Conservation (phyloP, 2,329 filamentous ascomycete species). For the Zasmidium citrigriseum region DNA sequence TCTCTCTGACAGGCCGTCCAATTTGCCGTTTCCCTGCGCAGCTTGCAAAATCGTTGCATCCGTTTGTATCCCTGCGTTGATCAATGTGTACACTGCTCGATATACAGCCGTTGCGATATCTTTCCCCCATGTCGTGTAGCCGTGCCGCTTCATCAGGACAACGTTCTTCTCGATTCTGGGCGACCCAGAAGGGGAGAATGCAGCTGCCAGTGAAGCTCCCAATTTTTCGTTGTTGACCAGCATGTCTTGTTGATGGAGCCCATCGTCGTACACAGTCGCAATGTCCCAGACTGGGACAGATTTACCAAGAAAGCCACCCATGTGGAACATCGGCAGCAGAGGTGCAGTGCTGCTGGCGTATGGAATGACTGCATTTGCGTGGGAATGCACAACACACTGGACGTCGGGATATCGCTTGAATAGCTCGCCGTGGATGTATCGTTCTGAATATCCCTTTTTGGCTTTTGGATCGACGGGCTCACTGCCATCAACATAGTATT, state of each 20-base stretch:
- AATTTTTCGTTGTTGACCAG: slow-evolving; percentile 24
- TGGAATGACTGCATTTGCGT: slow-evolving; percentile 46
- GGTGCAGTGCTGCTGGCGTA: slow-evolving; percentile 43
- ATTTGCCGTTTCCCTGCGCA: slow-evolving; percentile 3
- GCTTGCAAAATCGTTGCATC: slow-evolving; percentile 34
- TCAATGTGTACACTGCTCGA: slow-evolving; percentile 46
- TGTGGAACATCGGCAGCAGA: slow-evolving; percentile 44
- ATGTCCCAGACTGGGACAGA: slow-evolving; percentile 28
- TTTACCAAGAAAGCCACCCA: slow-evolving; percentile 46
- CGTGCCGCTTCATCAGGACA: slow-evolving; percentile 50
- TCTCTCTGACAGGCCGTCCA: slow-evolving; percentile 23
- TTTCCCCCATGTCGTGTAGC: slow-evolving; percentile 43
- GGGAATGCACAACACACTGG: slow-evolving; percentile 48
- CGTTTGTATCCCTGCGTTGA: slow-evolving; percentile 47
- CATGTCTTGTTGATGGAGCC: slow-evolving; percentile 25
- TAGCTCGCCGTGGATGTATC: slow-evolving; percentile 51
- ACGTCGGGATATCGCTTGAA: slow-evolving; percentile 45
- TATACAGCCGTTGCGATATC: slow-evolving; percentile 45
- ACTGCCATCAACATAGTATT: slow-evolving; percentile 47
- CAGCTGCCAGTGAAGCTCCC: slow-evolving; percentile 22
- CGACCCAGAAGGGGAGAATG: slow-evolving; percentile 15
- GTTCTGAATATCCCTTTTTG: slow-evolving; percentile 45
- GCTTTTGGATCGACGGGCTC: slow-evolving; percentile 43
- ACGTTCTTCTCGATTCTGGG: slow-evolving; percentile 30
- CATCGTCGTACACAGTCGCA: slow-evolving; percentile 17